Percentiles rank a stretch among this genome's conserved stretches.
phyloP scores from a whole-genome alignment of 2,329 filamentous ascomycete genomes.

The Phialocephala sp. region DNA sequence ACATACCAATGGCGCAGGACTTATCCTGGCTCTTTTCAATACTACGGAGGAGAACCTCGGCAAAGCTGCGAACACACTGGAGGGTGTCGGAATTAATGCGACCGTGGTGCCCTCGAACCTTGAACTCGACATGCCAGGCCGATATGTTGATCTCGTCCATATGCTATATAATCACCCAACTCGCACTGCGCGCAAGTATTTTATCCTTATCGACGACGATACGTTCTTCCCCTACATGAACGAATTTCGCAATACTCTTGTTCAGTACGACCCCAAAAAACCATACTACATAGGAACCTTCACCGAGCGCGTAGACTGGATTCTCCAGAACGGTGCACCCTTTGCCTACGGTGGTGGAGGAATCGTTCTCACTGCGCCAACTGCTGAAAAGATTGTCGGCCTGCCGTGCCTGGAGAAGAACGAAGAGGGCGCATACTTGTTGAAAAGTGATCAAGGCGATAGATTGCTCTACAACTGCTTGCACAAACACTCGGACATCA shows the following conservation, averaged over 20 bases:
- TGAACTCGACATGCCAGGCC: slow-evolving; percentile 61
- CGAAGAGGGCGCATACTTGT: slow-evolving; percentile 31
- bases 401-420: slow-evolving; percentile 38
- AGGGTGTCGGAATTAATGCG: slow-evolving; percentile 58
- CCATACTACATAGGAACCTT: slow-evolving; percentile 43
- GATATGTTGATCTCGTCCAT: slow-evolving; percentile 61
- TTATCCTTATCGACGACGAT: slow-evolving; percentile 43
- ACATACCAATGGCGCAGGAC: slow-evolving; percentile 60
- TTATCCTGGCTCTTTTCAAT: slow-evolving; percentile 59
- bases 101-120: slow-evolving; percentile 61
- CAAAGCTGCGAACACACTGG: slow-evolving; percentile 53
- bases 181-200: slow-evolving; percentile 34
- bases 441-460: slow-evolving; percentile 41
- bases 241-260: slow-evolving; percentile 42
- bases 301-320: slow-evolving; percentile 42
- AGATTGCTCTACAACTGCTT: slow-evolving; percentile 42
- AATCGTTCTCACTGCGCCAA: slow-evolving; percentile 39
- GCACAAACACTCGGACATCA: slow-evolving; percentile 35
- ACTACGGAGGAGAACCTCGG: slow-evolving; percentile 57
- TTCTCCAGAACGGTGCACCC: slow-evolving; percentile 34
- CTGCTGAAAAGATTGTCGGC: slow-evolving; percentile 31
- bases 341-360: slow-evolving; percentile 44
- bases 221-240: slow-evolving; percentile 42
- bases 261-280: slow-evolving; percentile 37
- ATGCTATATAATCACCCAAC: slow-evolving; percentile 57